Evolutionary conservation across 2,329 filamentous ascomycete genomes (phyloP), one percentile per base, ranked within the genome.

Genomic region (Xylariomycetidae sp.): DNA sequence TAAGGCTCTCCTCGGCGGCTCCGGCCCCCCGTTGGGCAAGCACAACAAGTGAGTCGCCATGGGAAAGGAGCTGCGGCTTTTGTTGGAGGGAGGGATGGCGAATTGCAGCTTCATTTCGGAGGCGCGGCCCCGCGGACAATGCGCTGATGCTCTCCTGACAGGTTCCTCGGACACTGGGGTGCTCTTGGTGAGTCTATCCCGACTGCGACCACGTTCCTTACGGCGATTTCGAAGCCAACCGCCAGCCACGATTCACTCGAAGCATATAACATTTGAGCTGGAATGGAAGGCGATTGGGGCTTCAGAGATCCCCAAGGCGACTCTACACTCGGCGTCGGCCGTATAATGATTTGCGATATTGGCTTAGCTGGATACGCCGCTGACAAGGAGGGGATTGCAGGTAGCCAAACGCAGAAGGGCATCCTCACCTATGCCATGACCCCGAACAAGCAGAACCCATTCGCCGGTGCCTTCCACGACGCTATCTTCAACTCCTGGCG

Each of bases 401-500:
- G 74, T 57, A 68, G 70, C 50, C 56, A 65, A 59, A 71, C 72
- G 61, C 76, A 81, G 59, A 78, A 71, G 60, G 77, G 77, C 39
- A 75, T 82, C 52, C 59, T 78, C 56, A 65, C 67, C 54, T 96
- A 93, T 68, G 74, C 81, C 48, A 59, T 98, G 49, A 82, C 85
- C 51, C 67, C 83, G 49, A 96, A 98, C 76, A 82, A 85, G 60
- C 90, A 95, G 71, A 81, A 85, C 56, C 85, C 88, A 44, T 74
- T 94, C 49, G 87, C 87, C 45, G 86, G 85, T 53, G 70, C 82
- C 40, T 64, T 74, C 46, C 68, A 90, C 63, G 84, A 82, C 49
- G 90, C 89, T 56, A 67, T 96, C 70, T 96, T 96, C 82, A 98
- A 98, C 77, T 82, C 79, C 53, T 93, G 84, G 76, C 82, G 92